These are phyloP conservation scores for Suillus spraguei DNA, from an alignment of 768 basidiomycete genomes.

Conservation along the genomic window DNA sequence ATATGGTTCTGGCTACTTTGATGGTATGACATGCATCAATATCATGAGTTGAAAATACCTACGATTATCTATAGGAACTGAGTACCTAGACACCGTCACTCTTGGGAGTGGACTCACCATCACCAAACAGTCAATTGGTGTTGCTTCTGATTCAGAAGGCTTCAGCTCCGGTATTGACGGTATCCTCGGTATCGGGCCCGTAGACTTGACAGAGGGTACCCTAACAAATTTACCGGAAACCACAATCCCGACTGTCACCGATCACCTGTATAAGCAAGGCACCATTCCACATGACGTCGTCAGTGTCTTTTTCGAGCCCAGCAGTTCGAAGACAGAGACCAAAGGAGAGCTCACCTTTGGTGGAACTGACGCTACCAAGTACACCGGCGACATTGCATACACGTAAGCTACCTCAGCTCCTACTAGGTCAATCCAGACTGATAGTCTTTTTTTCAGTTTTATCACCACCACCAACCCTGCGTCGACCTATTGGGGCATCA, in stretches of 20 bases:
- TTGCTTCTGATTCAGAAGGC: slow-evolving; percentile 48
- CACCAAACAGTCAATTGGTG: slow-evolving; percentile 63
- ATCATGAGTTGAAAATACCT: slow-evolving; percentile 1
- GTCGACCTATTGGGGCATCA: slow-evolving; percentile 60
- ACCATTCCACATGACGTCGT: slow-evolving; percentile 43
- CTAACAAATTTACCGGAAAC: slow-evolving; percentile 5
- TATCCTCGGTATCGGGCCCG: slow-evolving; percentile 68
- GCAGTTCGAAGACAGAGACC: slow-evolving; percentile 19
- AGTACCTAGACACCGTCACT: slow-evolving; percentile 55
- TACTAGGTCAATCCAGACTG: neutral
- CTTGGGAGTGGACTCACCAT: slow-evolving; percentile 53
- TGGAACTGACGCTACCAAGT: slow-evolving; percentile 27
- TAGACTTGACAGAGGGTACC: slow-evolving; percentile 49
- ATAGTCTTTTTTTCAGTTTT: slow-evolving; percentile 33
- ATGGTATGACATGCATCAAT: slow-evolving; percentile 36
- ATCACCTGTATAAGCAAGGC: slow-evolving; percentile 48
- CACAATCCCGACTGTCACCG: slow-evolving; percentile 56
- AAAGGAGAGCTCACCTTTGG: slow-evolving; percentile 63
- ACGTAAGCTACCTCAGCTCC: slow-evolving; percentile 33
- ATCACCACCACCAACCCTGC: slow-evolving; percentile 50
- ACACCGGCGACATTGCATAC: slow-evolving; percentile 43
- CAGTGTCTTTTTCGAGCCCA: slow-evolving; percentile 56
- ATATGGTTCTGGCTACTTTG: slow-evolving; percentile 67
- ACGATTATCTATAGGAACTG: slow-evolving; percentile 33
- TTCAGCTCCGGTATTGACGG: slow-evolving; percentile 55